These are phyloP conservation scores for Coniella vitis DNA, from an alignment of 2,329 filamentous ascomycete genomes.

Conservation along the genomic window DNA sequence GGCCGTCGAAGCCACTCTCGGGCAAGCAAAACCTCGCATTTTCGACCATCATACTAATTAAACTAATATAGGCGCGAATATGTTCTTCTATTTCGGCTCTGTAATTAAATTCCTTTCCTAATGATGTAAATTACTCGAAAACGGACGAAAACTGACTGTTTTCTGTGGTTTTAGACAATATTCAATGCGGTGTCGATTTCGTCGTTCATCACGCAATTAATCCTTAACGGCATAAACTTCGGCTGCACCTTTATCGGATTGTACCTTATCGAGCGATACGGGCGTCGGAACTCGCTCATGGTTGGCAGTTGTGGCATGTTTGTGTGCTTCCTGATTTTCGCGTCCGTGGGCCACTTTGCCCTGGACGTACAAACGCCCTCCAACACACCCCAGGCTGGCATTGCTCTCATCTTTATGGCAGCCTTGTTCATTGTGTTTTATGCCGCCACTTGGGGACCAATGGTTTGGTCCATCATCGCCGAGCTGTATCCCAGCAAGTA, in stretches of 20 bases:
- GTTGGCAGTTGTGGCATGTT: conserved; percentile 55
- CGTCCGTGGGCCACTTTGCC: conserved; percentile 44
- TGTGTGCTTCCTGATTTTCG: conserved; percentile 53
- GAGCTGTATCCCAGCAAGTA: conserved; percentile 60
- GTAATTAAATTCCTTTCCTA: not conserved
- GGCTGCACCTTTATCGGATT: conserved; percentile 59
- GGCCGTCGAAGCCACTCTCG: no score
- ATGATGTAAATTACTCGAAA: no score
- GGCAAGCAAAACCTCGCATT: no score
- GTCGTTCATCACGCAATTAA: conserved; percentile 61
- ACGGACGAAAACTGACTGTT: no score
- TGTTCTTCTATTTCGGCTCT: conserved; percentile 59
- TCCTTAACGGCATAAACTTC: conserved; percentile 62
- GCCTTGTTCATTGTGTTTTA: conserved; percentile 59
- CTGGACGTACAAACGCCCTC: conserved; percentile 31
- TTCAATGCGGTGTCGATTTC: conserved; percentile 42
- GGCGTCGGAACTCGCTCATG: conserved; percentile 57
- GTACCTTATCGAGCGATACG: conserved; percentile 63
- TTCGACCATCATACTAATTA: no score
- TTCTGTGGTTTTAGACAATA: conserved; percentile 32
- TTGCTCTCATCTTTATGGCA: conserved; percentile 57
- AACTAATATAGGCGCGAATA: conserved; percentile 48
- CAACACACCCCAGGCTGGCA: conserved; percentile 38
- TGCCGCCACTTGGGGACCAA: conserved; percentile 61
- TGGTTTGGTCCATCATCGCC: conserved; percentile 58